Percentiles rank a stretch among this genome's conserved stretches.
Conservation (phyloP, 148 eudicot species). For the Diospyros lotus region DNA sequence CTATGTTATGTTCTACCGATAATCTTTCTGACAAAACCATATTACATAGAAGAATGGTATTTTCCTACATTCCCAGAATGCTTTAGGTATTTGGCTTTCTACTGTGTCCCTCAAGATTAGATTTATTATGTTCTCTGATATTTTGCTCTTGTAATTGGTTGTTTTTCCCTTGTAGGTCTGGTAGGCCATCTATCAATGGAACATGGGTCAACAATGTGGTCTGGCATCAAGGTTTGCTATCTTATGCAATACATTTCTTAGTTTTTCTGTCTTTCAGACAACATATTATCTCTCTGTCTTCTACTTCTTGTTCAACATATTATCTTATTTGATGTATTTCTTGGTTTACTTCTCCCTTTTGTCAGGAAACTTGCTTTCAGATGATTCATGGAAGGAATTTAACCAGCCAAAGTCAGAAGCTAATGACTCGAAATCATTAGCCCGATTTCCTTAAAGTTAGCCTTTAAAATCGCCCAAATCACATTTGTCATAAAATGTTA, state of each 20-base stretch:
- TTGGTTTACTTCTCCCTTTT: conserved; percentile 10
- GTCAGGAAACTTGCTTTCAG: conserved; percentile 69
- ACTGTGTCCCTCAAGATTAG: neutral
- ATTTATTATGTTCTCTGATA: neutral
- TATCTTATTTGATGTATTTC: no score
- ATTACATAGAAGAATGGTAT: neutral
- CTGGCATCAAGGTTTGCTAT: conserved; percentile 67
- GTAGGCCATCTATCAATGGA: conserved; percentile 64
- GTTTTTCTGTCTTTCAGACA: neutral
- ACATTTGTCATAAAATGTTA: no score
- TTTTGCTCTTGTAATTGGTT: neutral
- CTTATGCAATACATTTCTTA: neutral
- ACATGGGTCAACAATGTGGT: conserved; percentile 59
- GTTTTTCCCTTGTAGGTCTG: conserved; percentile 44
- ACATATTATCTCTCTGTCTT: neutral
- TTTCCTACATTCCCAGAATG: neutral
- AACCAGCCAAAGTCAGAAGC: no score
- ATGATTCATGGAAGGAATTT: conserved; percentile 66
- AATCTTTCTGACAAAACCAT: neutral
- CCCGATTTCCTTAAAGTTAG: no score
- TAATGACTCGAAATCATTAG: no score
- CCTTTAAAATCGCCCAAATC: no score
- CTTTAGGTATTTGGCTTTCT: neutral
- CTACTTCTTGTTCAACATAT: neutral
- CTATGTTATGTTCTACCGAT: neutral